These are phyloP conservation scores for Ramalina intermedia DNA, from an alignment of 495 filamentous ascomycete species.

Conservation along the genomic window DNA sequence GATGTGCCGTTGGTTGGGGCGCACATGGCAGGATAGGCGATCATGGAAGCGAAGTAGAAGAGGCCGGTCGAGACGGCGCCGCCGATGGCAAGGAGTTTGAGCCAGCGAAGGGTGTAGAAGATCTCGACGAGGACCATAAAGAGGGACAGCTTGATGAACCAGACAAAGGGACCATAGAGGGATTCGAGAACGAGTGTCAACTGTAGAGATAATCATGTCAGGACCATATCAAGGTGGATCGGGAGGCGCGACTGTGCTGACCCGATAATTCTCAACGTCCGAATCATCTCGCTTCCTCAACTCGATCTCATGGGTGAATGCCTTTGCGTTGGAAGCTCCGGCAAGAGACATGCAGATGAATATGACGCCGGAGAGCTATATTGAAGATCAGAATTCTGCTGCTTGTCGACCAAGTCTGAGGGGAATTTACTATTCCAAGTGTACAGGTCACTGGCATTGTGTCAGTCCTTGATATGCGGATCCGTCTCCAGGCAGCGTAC, in stretches of 20 bases:
- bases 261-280: background rate
- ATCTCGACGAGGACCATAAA: slow-evolving; percentile 10
- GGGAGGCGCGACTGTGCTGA: background rate
- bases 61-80: slow-evolving; percentile 8
- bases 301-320: slow-evolving; percentile 1
- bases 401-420: background rate
- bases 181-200: slow-evolving; percentile 9
- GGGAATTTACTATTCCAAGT: background rate
- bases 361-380: background rate
- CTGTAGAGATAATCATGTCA: background rate
- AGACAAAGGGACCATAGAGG: slow-evolving; percentile 8
- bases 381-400: background rate
- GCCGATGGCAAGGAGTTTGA: slow-evolving; percentile 1
- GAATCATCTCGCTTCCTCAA: background rate
- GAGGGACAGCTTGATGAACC: slow-evolving; percentile 14
- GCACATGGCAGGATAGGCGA: slow-evolving; percentile 1
- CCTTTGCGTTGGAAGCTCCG: background rate
- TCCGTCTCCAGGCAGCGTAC: background rate
- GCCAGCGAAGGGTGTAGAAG: slow-evolving; percentile 9
- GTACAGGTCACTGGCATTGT: slow-evolving; percentile 2
- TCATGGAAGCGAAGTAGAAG: slow-evolving; percentile 5
- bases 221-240: too few species aligned
- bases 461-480: background rate
- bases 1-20: background rate
- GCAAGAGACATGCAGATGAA: background rate